Percentiles rank a stretch among this genome's conserved stretches.
phyloP scores from a whole-genome alignment of 805 yeast genomes.

The Yarrowia alimentaria region DNA sequence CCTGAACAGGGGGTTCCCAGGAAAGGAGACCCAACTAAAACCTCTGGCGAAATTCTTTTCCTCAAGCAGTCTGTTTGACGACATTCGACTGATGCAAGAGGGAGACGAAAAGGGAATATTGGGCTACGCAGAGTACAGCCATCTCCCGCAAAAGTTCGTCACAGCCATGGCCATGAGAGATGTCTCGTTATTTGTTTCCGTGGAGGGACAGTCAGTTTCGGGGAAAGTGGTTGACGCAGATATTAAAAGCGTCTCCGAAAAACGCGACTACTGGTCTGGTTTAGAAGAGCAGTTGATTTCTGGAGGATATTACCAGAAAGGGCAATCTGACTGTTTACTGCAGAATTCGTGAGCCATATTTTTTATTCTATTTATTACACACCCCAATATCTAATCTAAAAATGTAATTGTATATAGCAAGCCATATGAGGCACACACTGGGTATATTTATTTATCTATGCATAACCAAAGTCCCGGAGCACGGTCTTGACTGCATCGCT shows the following conservation, averaged over 20 bases:
- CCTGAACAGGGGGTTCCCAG: slow-evolving; percentile 1
- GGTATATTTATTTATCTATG: background rate
- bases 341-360: too few relatives aligned
- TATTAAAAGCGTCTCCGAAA: background rate
- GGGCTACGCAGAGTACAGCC: slow-evolving; percentile 13
- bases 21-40: background rate
- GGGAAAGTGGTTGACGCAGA: slow-evolving; percentile 18
- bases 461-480: slow-evolving; percentile 19
- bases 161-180: slow-evolving; percentile 23
- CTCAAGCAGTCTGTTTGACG: background rate
- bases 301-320: slow-evolving; percentile 1
- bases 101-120: slow-evolving; percentile 20
- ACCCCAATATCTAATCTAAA: too few relatives aligned
- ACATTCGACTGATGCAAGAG: slow-evolving; percentile 4
- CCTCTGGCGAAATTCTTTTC: slow-evolving; percentile 22
- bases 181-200: slow-evolving; percentile 10
- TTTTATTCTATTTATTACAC: too few relatives aligned
- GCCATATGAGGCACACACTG: too few relatives aligned
- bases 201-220: background rate
- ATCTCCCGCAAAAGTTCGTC: slow-evolving; percentile 5
- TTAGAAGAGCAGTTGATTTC: slow-evolving; percentile 13
- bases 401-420: too few relatives aligned
- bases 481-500: slow-evolving; percentile 9
- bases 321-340: background rate
- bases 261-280: slow-evolving; percentile 9